These are phyloP conservation scores for Epicoccum nigrum DNA, from an alignment of 2,329 filamentous ascomycete species.

Conservation along the genomic window DNA sequence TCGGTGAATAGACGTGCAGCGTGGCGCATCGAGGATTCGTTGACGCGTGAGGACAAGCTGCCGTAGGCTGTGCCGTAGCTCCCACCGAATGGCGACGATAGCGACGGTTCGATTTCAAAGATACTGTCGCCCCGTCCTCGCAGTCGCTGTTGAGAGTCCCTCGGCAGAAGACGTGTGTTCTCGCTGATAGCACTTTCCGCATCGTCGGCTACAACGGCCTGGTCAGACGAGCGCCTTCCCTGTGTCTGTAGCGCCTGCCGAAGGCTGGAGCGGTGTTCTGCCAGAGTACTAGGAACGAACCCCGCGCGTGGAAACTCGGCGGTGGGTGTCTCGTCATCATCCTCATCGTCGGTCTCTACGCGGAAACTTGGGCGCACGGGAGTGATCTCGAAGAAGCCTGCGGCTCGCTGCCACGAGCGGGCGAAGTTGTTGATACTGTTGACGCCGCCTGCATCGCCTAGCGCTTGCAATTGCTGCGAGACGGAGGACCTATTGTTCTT, in stretches of 20 bases:
- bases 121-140: conserved; percentile 51
- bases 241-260: conserved; percentile 48
- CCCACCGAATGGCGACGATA: conserved; percentile 72
- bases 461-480: conserved; percentile 56
- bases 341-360: conserved; percentile 46
- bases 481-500: conserved; percentile 51
- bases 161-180: conserved; percentile 38
- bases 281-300: conserved; percentile 41
- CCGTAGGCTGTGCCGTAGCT: conserved; percentile 72
- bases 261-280: conserved; percentile 51
- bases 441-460: conserved; percentile 79
- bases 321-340: conserved; percentile 34
- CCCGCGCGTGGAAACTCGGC: conserved; percentile 43
- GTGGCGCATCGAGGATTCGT: conserved; percentile 62
- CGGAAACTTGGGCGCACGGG: conserved; percentile 79
- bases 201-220: conserved; percentile 45
- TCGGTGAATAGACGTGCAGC: conserved; percentile 59
- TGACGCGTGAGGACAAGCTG: conserved; percentile 62
- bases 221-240: conserved; percentile 46
- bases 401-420: conserved; percentile 88
- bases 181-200: conserved; percentile 43
- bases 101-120: conserved; percentile 57
- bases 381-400: conserved; percentile 85
- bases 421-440: conserved; percentile 96
- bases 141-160: conserved; percentile 36